phyloP scores from a whole-genome alignment of 1,139 yeast genomes.

The Saccharomycopsis crataegensis region DNA sequence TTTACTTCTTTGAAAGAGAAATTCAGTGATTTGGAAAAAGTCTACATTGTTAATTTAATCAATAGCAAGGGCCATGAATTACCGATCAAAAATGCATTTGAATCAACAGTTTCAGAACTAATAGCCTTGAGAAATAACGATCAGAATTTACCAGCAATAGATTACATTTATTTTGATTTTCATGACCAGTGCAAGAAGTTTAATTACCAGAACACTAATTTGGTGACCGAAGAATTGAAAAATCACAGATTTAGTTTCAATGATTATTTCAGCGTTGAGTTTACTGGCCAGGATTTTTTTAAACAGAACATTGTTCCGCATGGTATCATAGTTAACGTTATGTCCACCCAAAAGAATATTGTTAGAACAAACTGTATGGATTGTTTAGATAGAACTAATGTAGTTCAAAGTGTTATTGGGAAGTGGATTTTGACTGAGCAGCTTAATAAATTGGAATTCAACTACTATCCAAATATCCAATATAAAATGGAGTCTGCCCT shows the following conservation, averaged over 20 bases:
- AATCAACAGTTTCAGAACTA: slow-evolving; percentile 14
- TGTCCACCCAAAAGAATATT: slow-evolving; percentile 44
- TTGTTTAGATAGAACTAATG: slow-evolving; percentile 89
- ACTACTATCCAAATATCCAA: background rate
- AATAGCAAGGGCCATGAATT: slow-evolving; percentile 75
- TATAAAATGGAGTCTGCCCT: background rate
- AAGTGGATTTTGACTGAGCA: slow-evolving; percentile 61
- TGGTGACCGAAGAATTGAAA: slow-evolving; percentile 49
- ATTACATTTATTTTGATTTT: slow-evolving; percentile 73
- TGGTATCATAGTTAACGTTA: slow-evolving; percentile 20
- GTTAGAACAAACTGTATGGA: slow-evolving; percentile 90
- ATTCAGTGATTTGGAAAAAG: slow-evolving; percentile 45
- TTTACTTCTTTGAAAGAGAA: slow-evolving; percentile 32
- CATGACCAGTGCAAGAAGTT: slow-evolving; percentile 81
- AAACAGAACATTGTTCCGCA: background rate
- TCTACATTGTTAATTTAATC: slow-evolving; percentile 67
- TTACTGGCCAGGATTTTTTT: slow-evolving; percentile 15
- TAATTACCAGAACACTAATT: slow-evolving; percentile 70
- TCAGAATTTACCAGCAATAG: slow-evolving; percentile 14
- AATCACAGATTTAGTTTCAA: slow-evolving; percentile 41
- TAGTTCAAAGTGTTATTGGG: slow-evolving; percentile 81
- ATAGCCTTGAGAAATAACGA: background rate
- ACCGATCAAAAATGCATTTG: slow-evolving; percentile 68
- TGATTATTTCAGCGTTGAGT: slow-evolving; percentile 12
- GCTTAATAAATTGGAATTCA: slow-evolving; percentile 20